phyloP scores from a whole-genome alignment of 2,329 filamentous ascomycete species.

The Didymella arachidicola region DNA sequence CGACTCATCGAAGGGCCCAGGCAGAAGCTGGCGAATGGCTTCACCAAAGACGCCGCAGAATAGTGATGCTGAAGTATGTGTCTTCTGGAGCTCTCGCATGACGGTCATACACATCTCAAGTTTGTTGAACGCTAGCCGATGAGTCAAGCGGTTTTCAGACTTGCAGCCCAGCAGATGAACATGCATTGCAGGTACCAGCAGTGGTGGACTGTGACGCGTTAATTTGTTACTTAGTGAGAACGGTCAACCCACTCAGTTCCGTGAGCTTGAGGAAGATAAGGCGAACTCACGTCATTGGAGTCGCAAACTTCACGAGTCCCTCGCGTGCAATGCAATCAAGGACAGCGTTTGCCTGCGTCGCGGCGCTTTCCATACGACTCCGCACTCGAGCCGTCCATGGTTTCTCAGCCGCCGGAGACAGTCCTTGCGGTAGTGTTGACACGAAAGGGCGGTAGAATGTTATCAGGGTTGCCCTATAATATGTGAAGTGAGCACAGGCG shows the following conservation, averaged over 20 bases:
- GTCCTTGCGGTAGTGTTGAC: constrained; percentile 1
- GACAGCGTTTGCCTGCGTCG: constrained; percentile 7
- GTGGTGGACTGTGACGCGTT: constrained; percentile 1
- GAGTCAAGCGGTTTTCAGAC: constrained; percentile 8
- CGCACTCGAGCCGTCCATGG: constrained; percentile 5
- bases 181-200: constrained; percentile 16
- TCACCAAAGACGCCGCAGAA: constrained; percentile 20
- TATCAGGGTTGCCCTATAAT: constrained; percentile 9
- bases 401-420: background rate
- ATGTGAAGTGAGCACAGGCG: background rate
- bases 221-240: background rate
- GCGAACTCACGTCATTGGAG: constrained; percentile 16
- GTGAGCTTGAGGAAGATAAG: background rate
- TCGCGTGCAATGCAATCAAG: constrained; percentile 14
- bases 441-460: constrained; percentile 17
- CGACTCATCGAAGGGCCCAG: constrained; percentile 3
- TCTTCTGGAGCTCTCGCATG: constrained; percentile 18
- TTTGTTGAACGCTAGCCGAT: constrained; percentile 15
- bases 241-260: background rate
- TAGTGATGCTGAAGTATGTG: constrained; percentile 16
- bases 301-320: constrained; percentile 10
- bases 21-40: constrained; percentile 11
- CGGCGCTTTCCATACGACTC: constrained; percentile 11
- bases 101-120: constrained; percentile 19
- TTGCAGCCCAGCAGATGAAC: constrained; percentile 14